phyloP scores from a whole-genome alignment of 768 basidiomycete genomes.

The Dioszegia crocea region DNA sequence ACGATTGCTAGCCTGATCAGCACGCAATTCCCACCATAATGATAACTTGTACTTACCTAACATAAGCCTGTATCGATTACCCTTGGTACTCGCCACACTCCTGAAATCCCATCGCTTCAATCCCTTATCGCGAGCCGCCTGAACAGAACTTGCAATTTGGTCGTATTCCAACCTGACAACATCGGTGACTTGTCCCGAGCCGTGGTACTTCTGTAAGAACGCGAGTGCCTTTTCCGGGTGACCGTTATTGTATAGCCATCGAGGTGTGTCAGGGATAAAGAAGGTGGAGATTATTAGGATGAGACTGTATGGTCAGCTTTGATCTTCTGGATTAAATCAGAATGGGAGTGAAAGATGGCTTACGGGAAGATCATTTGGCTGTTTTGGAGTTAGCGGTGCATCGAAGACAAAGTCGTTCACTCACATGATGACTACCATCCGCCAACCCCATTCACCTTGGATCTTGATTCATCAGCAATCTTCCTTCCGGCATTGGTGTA shows the following conservation, averaged over 20 bases:
- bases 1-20: conserved; percentile 8
- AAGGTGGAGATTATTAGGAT: conserved; percentile 15
- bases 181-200: conserved; percentile 18
- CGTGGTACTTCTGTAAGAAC: conserved; percentile 24
- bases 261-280: conserved; percentile 32
- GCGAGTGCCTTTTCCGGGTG: conserved; percentile 17
- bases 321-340: too few relatives aligned
- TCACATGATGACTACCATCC: conserved; percentile 25
- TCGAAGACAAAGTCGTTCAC: not conserved
- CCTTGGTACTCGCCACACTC: conserved; percentile 11
- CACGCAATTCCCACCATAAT: too few relatives aligned
- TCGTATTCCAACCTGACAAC: conserved; percentile 21
- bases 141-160: conserved; percentile 11
- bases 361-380: conserved; percentile 17
- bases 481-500: too few relatives aligned
- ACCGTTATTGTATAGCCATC: conserved; percentile 32
- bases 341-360: not conserved
- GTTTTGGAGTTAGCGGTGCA: not conserved
- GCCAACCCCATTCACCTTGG: conserved; percentile 25
- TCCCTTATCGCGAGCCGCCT: not conserved
- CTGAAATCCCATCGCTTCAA: conserved; percentile 20
- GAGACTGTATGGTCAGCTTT: conserved; percentile 2
- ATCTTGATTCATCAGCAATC: conserved; percentile 4
- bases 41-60: conserved; percentile 6
- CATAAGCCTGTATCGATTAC: conserved; percentile 18